A percentile compares a stretch with the other conserved stretches of the same genome.
Evolutionary conservation across 2,329 filamentous ascomycete species (phyloP).

Genomic region (Nemania sp.): DNA sequence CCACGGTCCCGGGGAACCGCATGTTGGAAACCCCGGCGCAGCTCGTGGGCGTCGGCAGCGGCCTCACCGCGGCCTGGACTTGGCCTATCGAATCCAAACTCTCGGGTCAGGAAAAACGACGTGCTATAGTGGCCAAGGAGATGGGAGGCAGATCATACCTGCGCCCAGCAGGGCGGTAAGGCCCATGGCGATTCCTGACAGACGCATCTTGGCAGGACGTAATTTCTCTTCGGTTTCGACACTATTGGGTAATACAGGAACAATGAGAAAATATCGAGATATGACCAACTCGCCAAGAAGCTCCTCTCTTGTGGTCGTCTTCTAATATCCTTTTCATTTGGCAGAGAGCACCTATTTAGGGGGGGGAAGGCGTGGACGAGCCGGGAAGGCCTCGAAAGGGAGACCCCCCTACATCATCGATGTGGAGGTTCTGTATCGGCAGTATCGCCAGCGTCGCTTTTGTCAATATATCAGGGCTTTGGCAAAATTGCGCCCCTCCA

Average conservation of each 20-base stretch:
- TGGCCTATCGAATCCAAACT: conserved; percentile 11
- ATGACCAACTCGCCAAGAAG: conserved; percentile 1
- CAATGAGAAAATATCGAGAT: background rate
- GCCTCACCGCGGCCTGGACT: conserved; percentile 22
- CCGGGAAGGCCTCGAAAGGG: background rate
- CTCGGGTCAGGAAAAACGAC: conserved; percentile 8
- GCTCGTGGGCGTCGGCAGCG: conserved; percentile 41
- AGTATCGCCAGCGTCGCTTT: conserved; percentile 16
- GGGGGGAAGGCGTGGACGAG: background rate
- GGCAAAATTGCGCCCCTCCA: conserved; percentile 26
- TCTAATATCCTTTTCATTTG: background rate
- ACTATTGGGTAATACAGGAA: too few species aligned
- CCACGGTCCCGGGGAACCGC: conserved; percentile 42
- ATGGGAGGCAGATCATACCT: conserved; percentile 11
- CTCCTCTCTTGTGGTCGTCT: background rate
- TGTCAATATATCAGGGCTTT: conserved; percentile 18
- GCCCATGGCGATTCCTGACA: conserved; percentile 17
- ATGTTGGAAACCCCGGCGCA: conserved; percentile 43
- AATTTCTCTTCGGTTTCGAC: background rate
- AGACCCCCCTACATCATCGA: conserved; percentile 6
- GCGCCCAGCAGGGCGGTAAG: conserved; percentile 22
- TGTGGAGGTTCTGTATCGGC: conserved; percentile 23
- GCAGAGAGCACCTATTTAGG: conserved; percentile 24
- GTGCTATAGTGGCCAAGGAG: background rate
- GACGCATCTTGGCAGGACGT: conserved; percentile 18